Evolutionary conservation across 176 grass and related monocot species (phyloP), one percentile per base, ranked within the genome.

Genomic region (Triticum dicoccoides): DNA sequence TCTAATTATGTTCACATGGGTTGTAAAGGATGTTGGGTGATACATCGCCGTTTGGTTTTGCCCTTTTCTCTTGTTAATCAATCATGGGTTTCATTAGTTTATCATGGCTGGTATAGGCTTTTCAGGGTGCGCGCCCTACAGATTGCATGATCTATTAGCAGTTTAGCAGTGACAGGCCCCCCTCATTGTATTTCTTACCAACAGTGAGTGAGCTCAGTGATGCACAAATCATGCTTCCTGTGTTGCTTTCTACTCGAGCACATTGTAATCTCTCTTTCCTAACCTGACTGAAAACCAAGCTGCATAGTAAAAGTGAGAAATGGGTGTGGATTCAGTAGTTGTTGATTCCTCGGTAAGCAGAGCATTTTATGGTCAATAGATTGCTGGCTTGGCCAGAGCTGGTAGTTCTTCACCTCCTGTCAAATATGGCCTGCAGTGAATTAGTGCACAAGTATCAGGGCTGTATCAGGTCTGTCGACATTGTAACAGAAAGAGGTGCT

Each of bases 21-120:
- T 73, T 59, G 62, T 59, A 9, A 76, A 91, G 85, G 58, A 69
- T 91, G 77, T 88, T 88, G 81, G 89, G 81, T 88, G 81, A 77
- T 79, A 63, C 89, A 88, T 88, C 81, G 81, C 81, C 61, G 38
- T 91, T 88, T 11, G 34, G 61, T 6, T 52, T 25, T 42, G 45
- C 62, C 69, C 59, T 74, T 84, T 64, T 83, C 33, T 42, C 34
- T 79, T 90, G 68, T 49, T 90, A 81, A 76, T 84, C 76, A 81
- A 81, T 84, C 76, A 87, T 81, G 61, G 41, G 35, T 91, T 91
- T 79, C 32, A 65, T 86, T 86, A 78, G 72, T 77, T 82, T 82
- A 78, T 78, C 21, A 49, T 78, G 80, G 42, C 3, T 83, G 51
- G 39, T 51, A 32, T 32, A 63, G 65, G 54, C 58, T 82, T 72